These are phyloP conservation scores for Priceomyces medius DNA, from an alignment of 805 yeast species.

Conservation along the genomic window DNA sequence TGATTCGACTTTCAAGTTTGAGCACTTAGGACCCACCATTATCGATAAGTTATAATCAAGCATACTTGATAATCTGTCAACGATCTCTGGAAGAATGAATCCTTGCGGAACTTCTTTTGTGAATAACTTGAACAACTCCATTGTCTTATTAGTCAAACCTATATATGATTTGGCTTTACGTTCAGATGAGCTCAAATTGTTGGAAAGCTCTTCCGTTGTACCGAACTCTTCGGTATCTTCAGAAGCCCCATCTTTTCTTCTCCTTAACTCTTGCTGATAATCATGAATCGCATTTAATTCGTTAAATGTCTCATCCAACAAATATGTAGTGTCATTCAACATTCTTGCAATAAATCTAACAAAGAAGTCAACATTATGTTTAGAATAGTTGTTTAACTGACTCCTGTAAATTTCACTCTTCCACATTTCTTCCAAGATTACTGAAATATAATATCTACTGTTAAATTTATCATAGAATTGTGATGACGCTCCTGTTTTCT, in stretches of 20 bases:
- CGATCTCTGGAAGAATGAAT: slow-evolving; percentile 84
- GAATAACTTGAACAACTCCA: slow-evolving; percentile 73
- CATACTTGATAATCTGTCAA: slow-evolving; percentile 94
- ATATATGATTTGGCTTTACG: slow-evolving; percentile 77
- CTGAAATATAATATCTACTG: slow-evolving; percentile 81
- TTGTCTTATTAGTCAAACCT: slow-evolving; percentile 79
- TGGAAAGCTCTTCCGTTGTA: slow-evolving; percentile 58
- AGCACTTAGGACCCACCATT: slow-evolving; percentile 94
- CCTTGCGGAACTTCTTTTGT: slow-evolving; percentile 85
- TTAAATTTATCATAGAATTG: slow-evolving; percentile 97
- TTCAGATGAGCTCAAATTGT: slow-evolving; percentile 62
- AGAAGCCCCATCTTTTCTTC: slow-evolving; percentile 37
- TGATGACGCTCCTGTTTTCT: slow-evolving; percentile 90
- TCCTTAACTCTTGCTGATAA: slow-evolving; percentile 62
- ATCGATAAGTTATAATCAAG: slow-evolving; percentile 86
- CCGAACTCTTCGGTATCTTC: slow-evolving; percentile 44
- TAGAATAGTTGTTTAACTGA: slow-evolving; percentile 69
- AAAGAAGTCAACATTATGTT: slow-evolving; percentile 74
- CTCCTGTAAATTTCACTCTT: slow-evolving; percentile 62
- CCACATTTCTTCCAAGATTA: slow-evolving; percentile 82
- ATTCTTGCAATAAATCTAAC: slow-evolving; percentile 90
- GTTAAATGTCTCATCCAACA: slow-evolving; percentile 85
- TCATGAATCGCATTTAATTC: slow-evolving; percentile 76
- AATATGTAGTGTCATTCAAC: slow-evolving; percentile 89
- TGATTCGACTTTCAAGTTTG: slow-evolving; percentile 77